Base-by-base conservation (phyloP, 1,284 basidiomycete species). In the Moesziomyces sp. region DNA sequence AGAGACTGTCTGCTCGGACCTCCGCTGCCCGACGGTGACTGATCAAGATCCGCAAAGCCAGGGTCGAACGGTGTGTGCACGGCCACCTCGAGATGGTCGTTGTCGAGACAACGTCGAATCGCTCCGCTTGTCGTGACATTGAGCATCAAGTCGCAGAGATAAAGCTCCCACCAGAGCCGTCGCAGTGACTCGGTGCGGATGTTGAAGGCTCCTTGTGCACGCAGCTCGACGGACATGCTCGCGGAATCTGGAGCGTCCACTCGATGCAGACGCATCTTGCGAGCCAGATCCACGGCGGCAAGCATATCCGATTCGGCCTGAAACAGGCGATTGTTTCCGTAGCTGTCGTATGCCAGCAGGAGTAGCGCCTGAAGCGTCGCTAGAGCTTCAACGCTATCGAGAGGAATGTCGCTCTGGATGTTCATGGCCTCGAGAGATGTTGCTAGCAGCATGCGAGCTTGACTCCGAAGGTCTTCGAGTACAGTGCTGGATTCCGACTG, bases 141-240 rank as follows among this genome's bases (percentile, higher is more conserved):
- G 52, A 62, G 46, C 59, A 62, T 50, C 46, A 55, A 46, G 23
- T 62, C 59, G 28, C 46, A 26, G 13, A 55, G 42, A 18, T 62
- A 55, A 30, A 62, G 42, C 26, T 62, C 59, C 59, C 59, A 62
- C 52, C 52, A 62, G 7, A 42, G 19, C 18, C 59, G 26, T 7
- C 55, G 28, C 14, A 57, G 55, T 21, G 47, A 28, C 24, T 57
- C 55, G 7, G 26, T 18, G 21, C 45, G 55, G 1, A 38, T 11
- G 30, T 34, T 13, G 30, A 34, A 13, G 11, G 30, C 4, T 34
- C 11, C 30, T 34, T 34, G 30, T 34, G 1, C 30, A 13, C 4
- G 30, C 10, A 11, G 10, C 30, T 13, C 30, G 3, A 13, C 30
- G 28, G 26, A 28, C 14, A 16, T 19, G 46, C 19, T 13, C 6